These are phyloP conservation scores for Puccinia hordei DNA, from an alignment of 1,284 basidiomycete species.

Conservation along the genomic window DNA sequence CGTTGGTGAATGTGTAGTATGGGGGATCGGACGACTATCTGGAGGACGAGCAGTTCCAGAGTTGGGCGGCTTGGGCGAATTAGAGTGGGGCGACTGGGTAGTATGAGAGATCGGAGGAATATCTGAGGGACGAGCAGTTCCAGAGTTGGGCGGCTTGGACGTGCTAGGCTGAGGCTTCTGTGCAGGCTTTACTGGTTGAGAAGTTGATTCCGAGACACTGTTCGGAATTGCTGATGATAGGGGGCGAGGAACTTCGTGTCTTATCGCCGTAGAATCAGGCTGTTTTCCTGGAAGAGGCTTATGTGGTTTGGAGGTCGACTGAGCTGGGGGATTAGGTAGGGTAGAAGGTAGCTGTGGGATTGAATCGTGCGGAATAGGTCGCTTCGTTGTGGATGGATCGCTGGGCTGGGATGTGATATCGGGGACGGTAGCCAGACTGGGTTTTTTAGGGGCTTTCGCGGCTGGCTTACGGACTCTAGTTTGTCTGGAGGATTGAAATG, in stretches of 20 bases:
- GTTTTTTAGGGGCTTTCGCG: slow-evolving; percentile 28
- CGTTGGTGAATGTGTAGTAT: neutral
- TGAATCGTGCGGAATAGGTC: neutral
- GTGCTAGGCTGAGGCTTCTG: slow-evolving; percentile 4
- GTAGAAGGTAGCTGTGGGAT: neutral
- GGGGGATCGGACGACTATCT: neutral
- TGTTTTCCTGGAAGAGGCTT: neutral
- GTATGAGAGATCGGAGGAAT: too few species aligned
- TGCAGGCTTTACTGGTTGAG: neutral
- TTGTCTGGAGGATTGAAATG: slow-evolving; percentile 22
- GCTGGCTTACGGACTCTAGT: slow-evolving; percentile 31
- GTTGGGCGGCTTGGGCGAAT: too few species aligned
- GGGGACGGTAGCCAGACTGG: neutral
- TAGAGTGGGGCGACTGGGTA: too few species aligned
- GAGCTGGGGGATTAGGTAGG: neutral
- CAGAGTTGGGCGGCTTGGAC: slow-evolving; percentile 29
- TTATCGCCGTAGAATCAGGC: neutral
- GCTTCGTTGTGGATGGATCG: slow-evolving; percentile 6
- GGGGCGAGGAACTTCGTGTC: neutral
- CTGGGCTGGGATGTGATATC: neutral
- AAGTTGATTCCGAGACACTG: neutral
- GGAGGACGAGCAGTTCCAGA: neutral
- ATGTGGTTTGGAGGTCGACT: neutral
- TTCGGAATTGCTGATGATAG: neutral
- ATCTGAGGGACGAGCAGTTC: too few species aligned